Conservation (phyloP, 148 eudicot genomes). For the Selenicereus undatus region DNA sequence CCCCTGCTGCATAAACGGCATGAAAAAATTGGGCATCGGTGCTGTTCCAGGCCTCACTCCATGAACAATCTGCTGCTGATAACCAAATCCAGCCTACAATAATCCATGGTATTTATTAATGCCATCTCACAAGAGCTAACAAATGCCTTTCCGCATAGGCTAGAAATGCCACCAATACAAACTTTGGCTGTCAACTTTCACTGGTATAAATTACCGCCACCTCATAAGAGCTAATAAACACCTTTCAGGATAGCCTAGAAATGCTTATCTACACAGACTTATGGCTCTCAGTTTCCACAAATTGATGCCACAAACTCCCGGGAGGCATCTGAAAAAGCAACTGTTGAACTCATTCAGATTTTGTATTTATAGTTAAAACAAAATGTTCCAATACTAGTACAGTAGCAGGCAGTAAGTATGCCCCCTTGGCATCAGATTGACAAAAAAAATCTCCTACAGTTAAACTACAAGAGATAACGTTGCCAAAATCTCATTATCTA, state of each 20-base stretch:
- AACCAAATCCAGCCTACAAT: conserved; percentile 83
- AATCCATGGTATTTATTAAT: neutral
- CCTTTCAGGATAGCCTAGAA: no score
- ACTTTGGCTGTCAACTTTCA: neutral
- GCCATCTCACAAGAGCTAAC: neutral
- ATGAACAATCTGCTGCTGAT: conserved; percentile 98
- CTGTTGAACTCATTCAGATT: neutral
- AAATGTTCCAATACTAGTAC: no score
- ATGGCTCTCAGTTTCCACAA: no score
- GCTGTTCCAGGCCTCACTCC: conserved; percentile 83
- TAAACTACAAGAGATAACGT: no score
- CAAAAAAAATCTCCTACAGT: no score
- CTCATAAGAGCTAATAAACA: no score
- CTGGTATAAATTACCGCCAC: no score
- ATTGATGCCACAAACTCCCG: neutral
- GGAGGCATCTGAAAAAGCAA: neutral
- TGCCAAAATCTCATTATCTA: no score
- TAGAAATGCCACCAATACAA: neutral
- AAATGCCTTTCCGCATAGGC: neutral
- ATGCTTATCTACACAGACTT: no score
- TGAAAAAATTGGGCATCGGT: conserved; percentile 76
- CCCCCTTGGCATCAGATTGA: no score
- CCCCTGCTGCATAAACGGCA: conserved; percentile 73
- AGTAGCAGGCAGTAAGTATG: no score
- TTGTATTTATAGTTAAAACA: no score